Evolutionary conservation across 2,329 filamentous ascomycete species (phyloP), one percentile per base, ranked within the genome.

Genomic region (Aspergillus tamarii): DNA sequence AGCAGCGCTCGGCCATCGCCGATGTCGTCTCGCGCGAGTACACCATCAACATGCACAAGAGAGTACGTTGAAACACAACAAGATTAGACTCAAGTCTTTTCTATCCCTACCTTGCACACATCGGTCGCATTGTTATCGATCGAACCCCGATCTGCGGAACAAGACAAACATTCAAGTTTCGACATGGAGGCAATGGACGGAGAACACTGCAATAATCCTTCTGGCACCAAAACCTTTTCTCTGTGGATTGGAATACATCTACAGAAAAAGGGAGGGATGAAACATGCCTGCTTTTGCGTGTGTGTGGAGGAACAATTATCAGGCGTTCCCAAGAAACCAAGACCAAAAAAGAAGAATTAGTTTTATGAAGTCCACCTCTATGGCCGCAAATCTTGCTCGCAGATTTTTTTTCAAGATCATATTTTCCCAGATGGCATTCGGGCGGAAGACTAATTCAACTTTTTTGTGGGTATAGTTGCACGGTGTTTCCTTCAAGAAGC

Each of bases 1-100:
- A 91, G 85, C 77, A 83, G 75, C 92, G 94, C 82, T 97, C 93
- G 84, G 96, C 96, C 87, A 97, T 99, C 84, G 90, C 93, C 84
- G 94, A 99, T 85, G 96, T 99, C 82, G 94, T 99, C 84, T 91
- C 95, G 79, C 93, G 95, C 89, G 96, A 99, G 88, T 99, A 99
- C 90, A 99, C 95, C 84, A 98, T 99, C 87, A 94, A 99, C 89
- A 87, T 99, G 78, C 95, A 99, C 92, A 98, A 97, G 92, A 91
- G 94, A 85, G 92, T 96, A 94, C 83, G 91, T 91, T 82, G 76
- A 78, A 73, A 11, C 16, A 52, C 26, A 32, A 7, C 48, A 52
- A 16, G 48, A 32, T 52, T 5, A 52, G 9, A 52, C 14, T 12
- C 28, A n/a, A 3, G 19, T 48, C 21, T 48, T 26, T 12, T 16